Conservation (phyloP, 305 asterid species). For the Fraxinus xanthoxyloides region DNA sequence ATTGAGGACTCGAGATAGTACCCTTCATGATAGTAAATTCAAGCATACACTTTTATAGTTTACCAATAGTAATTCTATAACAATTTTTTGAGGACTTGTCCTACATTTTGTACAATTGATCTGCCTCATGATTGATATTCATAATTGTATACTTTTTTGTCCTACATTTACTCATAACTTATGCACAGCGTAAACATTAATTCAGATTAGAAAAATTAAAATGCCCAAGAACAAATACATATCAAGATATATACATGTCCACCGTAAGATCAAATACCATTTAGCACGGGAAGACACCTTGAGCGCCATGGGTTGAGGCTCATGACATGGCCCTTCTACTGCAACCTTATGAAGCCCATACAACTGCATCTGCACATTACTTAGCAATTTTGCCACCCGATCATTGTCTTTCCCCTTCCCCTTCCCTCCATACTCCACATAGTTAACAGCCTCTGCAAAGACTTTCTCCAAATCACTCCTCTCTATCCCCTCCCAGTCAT, state of each 20-base stretch:
- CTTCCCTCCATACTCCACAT: constrained; percentile 52
- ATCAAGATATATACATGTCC: background rate
- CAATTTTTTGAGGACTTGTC: background rate
- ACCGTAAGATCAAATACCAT: constrained; percentile 54
- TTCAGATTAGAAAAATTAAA: constrained; percentile 1
- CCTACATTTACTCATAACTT: background rate
- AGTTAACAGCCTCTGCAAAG: constrained; percentile 73
- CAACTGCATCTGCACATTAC: constrained; percentile 57
- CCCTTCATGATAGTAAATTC: background rate
- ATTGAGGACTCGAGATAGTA: background rate
- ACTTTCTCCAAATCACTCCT: constrained; percentile 78
- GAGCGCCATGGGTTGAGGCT: constrained; percentile 78
- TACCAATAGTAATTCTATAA: background rate
- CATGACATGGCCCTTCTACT: constrained; percentile 75
- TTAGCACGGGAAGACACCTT: constrained; percentile 72
- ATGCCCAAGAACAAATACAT: constrained; percentile 3
- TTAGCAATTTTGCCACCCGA: constrained; percentile 32
- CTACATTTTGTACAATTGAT: background rate
- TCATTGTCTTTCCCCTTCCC: constrained; percentile 32
- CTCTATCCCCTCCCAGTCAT: constrained; percentile 96
- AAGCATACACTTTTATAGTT: background rate
- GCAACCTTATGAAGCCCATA: constrained; percentile 81
- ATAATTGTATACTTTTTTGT: background rate
- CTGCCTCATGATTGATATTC: background rate
- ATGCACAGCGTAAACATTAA: background rate